These are phyloP conservation scores for Cystobasidium ongulense DNA, from an alignment of 768 basidiomycete species.

Conservation along the genomic window DNA sequence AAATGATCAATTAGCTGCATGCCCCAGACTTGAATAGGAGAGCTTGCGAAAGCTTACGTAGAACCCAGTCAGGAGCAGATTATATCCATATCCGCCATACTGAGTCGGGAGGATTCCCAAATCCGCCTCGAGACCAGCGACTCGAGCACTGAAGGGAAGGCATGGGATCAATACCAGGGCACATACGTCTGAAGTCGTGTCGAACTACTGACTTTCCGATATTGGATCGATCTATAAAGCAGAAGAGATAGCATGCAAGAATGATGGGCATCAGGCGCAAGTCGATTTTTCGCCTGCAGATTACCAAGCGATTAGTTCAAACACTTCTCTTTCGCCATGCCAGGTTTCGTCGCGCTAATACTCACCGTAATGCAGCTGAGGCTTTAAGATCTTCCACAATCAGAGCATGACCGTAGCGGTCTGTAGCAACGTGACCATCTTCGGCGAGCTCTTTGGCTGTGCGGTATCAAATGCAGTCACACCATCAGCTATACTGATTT, in stretches of 20 bases:
- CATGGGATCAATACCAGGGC: too few relatives aligned
- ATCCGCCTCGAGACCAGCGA: conserved; percentile 6
- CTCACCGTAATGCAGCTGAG: background rate
- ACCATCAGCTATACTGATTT: too few relatives aligned
- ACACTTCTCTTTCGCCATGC: background rate
- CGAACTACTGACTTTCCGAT: background rate
- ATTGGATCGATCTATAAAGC: conserved; percentile 6
- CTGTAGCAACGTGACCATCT: background rate
- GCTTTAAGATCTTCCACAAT: background rate
- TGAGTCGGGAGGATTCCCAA: background rate
- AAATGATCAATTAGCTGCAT: background rate
- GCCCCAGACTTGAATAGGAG: background rate
- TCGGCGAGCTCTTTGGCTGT: background rate
- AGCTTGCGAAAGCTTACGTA: background rate
- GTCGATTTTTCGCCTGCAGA: conserved; percentile 3
- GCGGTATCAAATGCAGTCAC: too few relatives aligned
- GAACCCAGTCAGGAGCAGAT: background rate
- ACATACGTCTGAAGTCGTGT: background rate
- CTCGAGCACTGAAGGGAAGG: background rate
- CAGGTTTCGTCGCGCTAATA: background rate
- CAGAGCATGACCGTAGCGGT: background rate
- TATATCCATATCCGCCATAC: background rate
- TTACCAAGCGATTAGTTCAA: too few relatives aligned
- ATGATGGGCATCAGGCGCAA: background rate
- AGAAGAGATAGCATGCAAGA: conserved; percentile 5